Percentiles rank a stretch among this genome's conserved stretches.
Conservation (phyloP, 768 basidiomycete species). For the Ramaria rubella region DNA sequence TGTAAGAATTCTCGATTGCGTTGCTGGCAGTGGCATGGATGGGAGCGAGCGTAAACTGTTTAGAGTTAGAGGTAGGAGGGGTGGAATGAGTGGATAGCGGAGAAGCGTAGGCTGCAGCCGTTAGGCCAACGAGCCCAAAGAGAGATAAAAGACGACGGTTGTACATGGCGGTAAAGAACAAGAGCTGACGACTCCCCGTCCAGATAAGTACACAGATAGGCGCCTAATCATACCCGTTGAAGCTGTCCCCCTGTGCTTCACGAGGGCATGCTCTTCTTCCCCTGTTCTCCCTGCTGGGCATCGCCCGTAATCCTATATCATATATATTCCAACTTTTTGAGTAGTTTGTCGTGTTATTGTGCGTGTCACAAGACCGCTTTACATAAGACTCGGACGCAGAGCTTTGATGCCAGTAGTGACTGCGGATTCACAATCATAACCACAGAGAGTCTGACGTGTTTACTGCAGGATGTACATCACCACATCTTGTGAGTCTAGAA, state of each 20-base stretch:
- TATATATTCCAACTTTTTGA: too few relatives aligned
- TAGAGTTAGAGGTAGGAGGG: background rate
- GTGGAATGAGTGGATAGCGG: conserved; percentile 12
- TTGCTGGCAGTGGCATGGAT: conserved; percentile 42
- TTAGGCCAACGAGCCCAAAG: conserved; percentile 11
- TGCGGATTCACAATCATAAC: too few relatives aligned
- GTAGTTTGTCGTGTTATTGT: too few relatives aligned
- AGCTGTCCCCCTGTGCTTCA: background rate
- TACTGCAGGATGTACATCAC: too few relatives aligned
- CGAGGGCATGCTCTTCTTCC: background rate
- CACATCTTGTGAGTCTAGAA: too few relatives aligned
- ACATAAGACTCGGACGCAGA: too few relatives aligned
- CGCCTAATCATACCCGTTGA: conserved; percentile 1
- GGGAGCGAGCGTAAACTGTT: conserved; percentile 9
- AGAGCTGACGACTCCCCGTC: conserved; percentile 12
- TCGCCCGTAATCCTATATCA: too few relatives aligned
- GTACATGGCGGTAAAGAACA: conserved; percentile 10
- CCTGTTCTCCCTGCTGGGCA: too few relatives aligned
- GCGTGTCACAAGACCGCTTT: too few relatives aligned
- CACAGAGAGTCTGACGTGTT: too few relatives aligned
- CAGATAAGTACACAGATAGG: conserved; percentile 6
- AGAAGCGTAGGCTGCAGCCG: conserved; percentile 5
- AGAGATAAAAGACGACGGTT: conserved; percentile 15
- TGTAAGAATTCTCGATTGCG: conserved; percentile 86
- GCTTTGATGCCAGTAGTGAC: too few relatives aligned